Evolutionary conservation across 1,284 basidiomycete genomes (phyloP).

Genomic region (Cryptococcus jaspeensis): DNA sequence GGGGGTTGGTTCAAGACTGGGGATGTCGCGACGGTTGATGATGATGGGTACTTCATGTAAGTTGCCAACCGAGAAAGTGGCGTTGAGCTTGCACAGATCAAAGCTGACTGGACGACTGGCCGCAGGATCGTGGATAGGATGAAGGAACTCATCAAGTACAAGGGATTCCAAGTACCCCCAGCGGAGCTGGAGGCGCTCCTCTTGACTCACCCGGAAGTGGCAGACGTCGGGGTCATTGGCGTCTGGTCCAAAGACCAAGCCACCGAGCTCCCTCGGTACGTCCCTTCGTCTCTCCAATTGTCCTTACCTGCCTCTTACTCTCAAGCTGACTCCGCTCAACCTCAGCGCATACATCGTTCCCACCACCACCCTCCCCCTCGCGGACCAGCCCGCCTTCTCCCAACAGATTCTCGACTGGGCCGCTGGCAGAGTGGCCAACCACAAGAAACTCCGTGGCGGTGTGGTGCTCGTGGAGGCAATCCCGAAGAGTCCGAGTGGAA

Average conservation of each 20-base stretch:
- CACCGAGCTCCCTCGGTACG: constrained; percentile 71
- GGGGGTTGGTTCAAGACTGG: constrained; percentile 79
- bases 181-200: constrained; percentile 76
- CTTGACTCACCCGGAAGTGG: constrained; percentile 67
- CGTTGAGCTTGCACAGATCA: no score
- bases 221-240: constrained; percentile 72
- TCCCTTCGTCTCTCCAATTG: background rate
- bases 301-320: background rate
- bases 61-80: no score
- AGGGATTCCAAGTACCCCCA: constrained; percentile 64
- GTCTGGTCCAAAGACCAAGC: constrained; percentile 62
- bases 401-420: constrained; percentile 64
- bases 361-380: background rate
- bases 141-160: constrained; percentile 82
- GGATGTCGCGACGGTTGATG: constrained; percentile 65
- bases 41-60: constrained; percentile 58
- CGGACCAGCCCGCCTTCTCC: constrained; percentile 50
- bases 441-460: constrained; percentile 55
- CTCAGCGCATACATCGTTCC: constrained; percentile 3
- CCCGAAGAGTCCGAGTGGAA: constrained; percentile 52
- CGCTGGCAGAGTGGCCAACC: constrained; percentile 55
- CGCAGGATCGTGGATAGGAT: constrained; percentile 53
- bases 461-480: constrained; percentile 52
- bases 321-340: background rate
- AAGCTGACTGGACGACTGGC: background rate